Evolutionary conservation across 768 basidiomycete genomes (phyloP), one percentile per base, ranked within the genome.

Genomic region (Mycena galopus): DNA sequence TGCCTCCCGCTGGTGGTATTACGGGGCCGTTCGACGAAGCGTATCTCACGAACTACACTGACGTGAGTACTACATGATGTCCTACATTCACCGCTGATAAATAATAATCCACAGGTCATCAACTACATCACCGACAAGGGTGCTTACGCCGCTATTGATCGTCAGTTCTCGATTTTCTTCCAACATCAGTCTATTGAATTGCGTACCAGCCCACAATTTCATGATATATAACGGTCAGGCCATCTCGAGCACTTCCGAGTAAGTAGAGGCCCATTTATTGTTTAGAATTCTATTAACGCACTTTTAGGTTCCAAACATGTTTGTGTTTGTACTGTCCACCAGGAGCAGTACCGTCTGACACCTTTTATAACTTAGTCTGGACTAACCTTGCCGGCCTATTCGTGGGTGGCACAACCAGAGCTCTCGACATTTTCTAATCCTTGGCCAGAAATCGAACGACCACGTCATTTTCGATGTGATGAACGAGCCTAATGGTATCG

Each of bases 81-180:
- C 32, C 37, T 42, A 19, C 50, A 4, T 39, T 39, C 39, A 39
- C 14, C 39, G 14, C 44, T 72, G 69, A 33, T 14, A 10, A 50
- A 56, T n/a, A n/a, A 27, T 44, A 3, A 27, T 39, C 14, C 39
- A 16, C 65, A 89, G 88, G 89, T 84, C 55, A 87, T 91, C 56
- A 86, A 81, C 81, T 91, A 91, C 78, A 88, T 91, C 78, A 91
- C 90, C 50, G 78, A 80, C 0, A 90, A 90, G 82, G 89, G 89
- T 51, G 89, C 85, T n/a, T 90, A 81, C 74, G 90, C 86, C 64
- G 79, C 87, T 69, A 82, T 92, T 63, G 90, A 91, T 62, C 90
- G 88, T 88, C 73, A 73, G 86, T 82, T 30, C 14, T 51, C 25
- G 27, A 12, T 32, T 29, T 53, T 25, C 0, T 5, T 65, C 32